These are phyloP conservation scores for Cucurbita pepo DNA, from an alignment of 306 rosid genomes.

Conservation along the genomic window DNA sequence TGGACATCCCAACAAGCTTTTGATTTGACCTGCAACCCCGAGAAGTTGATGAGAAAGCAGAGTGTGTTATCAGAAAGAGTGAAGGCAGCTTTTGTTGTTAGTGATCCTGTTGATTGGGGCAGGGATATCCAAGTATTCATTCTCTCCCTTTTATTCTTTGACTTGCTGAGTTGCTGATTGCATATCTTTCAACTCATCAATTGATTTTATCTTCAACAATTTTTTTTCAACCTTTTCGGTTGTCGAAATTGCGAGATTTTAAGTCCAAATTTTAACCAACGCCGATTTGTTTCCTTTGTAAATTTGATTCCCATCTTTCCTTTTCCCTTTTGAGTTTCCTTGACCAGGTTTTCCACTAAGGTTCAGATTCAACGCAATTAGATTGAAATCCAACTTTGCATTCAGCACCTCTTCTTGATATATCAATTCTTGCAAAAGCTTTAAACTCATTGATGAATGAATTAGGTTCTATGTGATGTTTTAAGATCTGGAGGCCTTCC, in stretches of 20 bases:
- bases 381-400: background rate
- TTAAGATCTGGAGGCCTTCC: conserved; percentile 87
- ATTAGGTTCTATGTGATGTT: conserved; percentile 82
- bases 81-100: conserved; percentile 64
- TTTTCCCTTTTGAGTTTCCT: background rate
- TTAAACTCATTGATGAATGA: background rate
- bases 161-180: background rate
- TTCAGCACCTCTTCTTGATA: background rate
- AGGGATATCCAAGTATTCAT: conserved; percentile 66
- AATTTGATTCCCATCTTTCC: background rate
- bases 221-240: background rate
- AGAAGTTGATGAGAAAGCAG: conserved; percentile 12
- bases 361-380: background rate
- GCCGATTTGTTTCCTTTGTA: background rate
- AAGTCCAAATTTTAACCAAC: background rate
- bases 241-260: background rate
- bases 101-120: conserved; percentile 96
- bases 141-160: background rate
- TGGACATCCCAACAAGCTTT: conserved; percentile 31
- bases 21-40: conserved; percentile 12
- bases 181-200: background rate
- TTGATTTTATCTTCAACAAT: background rate
- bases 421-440: background rate
- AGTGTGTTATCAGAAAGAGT: conserved; percentile 50
- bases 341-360: background rate